Base-by-base conservation (phyloP, 768 basidiomycete species). In the Boletales sp. region DNA sequence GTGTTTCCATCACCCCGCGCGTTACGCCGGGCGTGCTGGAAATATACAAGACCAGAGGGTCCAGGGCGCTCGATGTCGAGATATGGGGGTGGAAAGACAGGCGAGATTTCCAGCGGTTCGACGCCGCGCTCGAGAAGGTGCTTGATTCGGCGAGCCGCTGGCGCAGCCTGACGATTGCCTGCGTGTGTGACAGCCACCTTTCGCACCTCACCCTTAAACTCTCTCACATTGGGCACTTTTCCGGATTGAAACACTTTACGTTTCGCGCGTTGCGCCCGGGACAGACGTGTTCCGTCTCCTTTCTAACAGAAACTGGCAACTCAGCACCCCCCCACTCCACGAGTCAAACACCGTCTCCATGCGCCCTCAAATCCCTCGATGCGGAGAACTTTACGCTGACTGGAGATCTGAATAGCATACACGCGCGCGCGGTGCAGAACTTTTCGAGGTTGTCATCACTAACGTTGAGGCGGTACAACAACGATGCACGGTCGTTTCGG, bases 221-320 rank as follows among this genome's bases (percentile, higher is more conserved):
- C 9, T 50, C 59, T 8, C 57, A 64, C 2, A 15, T 52, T 5
- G 25, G 53, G 5, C 42, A 46, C 35, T 57, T 66, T 47, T 40
- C 62, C 4, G 50, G 55, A 31, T 55, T 66, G 49, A 66, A 55
- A 28, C 60, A 64, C 48, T 64, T 68, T 41, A 51, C 56, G 17
- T 66, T 66, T 46, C 64, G 60, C 25, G 66, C 66, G n/a, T 37
- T 60, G 12, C 62, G 62, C 10, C 64, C 66, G 14, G 62, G 65
- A 30, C 65, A 66, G 28, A 68, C 57, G 1, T 66, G 62, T 41
- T 48, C 65, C 14, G 40, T 57, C 33, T 51, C 62, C 19, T 66
- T 66, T 56, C 49, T 65, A 35, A 60, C 44, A 53, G 57, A 57
- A n/a, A 32, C 36, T 1, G 40, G 54, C 40, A 44, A 46, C 15